Percentiles rank a stretch among this genome's conserved stretches.
Evolutionary conservation across 1,284 basidiomycete species (phyloP).

Genomic region (Ceratobasidium sp.): DNA sequence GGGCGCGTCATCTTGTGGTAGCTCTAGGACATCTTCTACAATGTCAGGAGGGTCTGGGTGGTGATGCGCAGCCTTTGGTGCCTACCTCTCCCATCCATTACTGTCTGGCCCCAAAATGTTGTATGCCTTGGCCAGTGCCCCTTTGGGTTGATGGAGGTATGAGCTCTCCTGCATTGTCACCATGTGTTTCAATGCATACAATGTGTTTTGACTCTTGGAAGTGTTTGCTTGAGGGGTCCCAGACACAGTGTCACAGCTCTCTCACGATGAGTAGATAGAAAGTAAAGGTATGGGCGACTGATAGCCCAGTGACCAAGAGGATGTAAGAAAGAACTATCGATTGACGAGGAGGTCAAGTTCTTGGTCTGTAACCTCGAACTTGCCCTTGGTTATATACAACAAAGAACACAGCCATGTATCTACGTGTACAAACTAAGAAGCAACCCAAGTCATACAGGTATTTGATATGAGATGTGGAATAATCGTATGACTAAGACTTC

Average conservation of each 20-base stretch:
- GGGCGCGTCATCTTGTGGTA: not conserved
- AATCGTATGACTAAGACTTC: too few relatives aligned
- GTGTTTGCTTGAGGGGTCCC: not conserved
- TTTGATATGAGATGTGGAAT: too few relatives aligned
- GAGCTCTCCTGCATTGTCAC: not conserved
- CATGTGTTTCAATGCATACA: not conserved
- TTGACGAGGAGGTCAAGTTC: too few relatives aligned
- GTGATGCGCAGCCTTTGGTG: not conserved
- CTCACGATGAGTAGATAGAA: too few relatives aligned
- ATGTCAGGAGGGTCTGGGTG: not conserved
- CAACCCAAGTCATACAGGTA: too few relatives aligned
- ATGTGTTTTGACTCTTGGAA: conserved; percentile 5
- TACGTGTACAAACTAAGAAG: too few relatives aligned
- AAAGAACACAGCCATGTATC: too few relatives aligned
- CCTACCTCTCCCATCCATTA: not conserved
- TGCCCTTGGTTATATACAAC: too few relatives aligned
- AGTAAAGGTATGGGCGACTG: too few relatives aligned
- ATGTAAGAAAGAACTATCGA: too few relatives aligned
- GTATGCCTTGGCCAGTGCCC: not conserved
- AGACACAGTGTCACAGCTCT: not conserved
- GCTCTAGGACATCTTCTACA: not conserved
- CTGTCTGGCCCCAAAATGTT: not conserved
- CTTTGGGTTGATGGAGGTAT: not conserved
- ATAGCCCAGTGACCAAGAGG: too few relatives aligned
- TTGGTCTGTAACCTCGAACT: too few relatives aligned